These are phyloP conservation scores for Hymenoscyphus infarciens DNA, from an alignment of 2,329 filamentous ascomycete species.

Conservation along the genomic window DNA sequence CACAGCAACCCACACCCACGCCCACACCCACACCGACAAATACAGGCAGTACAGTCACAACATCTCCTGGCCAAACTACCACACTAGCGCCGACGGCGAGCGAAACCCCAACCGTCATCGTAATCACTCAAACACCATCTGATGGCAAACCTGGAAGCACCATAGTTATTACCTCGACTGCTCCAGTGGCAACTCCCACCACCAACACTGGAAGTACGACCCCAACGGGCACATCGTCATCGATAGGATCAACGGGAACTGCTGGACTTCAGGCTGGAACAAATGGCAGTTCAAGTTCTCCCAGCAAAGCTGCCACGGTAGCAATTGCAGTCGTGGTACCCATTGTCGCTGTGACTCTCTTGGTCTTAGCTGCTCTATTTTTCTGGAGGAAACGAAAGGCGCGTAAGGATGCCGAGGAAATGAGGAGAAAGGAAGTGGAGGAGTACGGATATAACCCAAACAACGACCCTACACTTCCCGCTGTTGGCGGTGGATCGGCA, in stretches of 20 bases:
- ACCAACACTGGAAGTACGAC: conserved; percentile 7
- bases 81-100: conserved; percentile 14
- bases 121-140: conserved; percentile 15
- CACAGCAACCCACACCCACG: conserved; percentile 8
- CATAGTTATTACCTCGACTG: conserved; percentile 14
- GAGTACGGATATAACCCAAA: conserved; percentile 99
- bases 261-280: conserved; percentile 18
- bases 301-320: conserved; percentile 67
- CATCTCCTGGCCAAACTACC: conserved; percentile 21
- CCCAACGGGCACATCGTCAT: conserved; percentile 24
- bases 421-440: conserved; percentile 91
- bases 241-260: conserved; percentile 26
- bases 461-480: conserved; percentile 76
- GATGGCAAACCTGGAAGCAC: conserved; percentile 9
- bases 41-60: not conserved
- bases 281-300: conserved; percentile 21
- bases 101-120: conserved; percentile 21
- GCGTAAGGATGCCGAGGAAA: conserved; percentile 78
- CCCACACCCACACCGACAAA: conserved; percentile 2
- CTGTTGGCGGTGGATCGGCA: conserved; percentile 38
- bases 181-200: conserved; percentile 3
- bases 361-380: conserved; percentile 73
- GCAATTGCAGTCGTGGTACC: conserved; percentile 93
- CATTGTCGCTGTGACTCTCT: conserved; percentile 78
- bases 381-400: conserved; percentile 88